These are phyloP conservation scores for Fusarium protoensiforme DNA, from an alignment of 2,329 filamentous ascomycete genomes.

Conservation along the genomic window DNA sequence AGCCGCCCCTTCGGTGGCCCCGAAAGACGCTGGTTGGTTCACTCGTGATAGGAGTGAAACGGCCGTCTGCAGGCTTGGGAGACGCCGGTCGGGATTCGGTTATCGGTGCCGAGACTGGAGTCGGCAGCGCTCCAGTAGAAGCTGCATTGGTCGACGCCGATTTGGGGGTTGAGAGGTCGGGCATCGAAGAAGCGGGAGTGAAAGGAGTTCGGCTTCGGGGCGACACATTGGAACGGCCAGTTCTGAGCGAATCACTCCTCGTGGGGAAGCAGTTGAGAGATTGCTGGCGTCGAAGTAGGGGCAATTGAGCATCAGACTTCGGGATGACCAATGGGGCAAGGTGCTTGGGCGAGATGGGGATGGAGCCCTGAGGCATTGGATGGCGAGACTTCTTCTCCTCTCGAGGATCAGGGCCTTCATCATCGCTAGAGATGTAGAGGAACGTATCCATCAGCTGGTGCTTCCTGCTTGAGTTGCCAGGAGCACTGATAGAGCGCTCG, in stretches of 20 bases:
- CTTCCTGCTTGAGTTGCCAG: conserved; percentile 61
- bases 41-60: conserved; percentile 38
- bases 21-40: conserved; percentile 16
- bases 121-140: conserved; percentile 56
- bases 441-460: conserved; percentile 45
- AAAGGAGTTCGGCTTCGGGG: conserved; percentile 57
- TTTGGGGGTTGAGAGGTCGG: conserved; percentile 55
- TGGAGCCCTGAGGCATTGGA: conserved; percentile 1
- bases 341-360: conserved; percentile 61
- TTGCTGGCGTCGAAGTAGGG: conserved; percentile 46
- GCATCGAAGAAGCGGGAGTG: conserved; percentile 48
- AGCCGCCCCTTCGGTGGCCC: conserved; percentile 64
- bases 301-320: conserved; percentile 27
- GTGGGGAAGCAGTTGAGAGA: conserved; percentile 60
- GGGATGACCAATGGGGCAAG: conserved; percentile 70
- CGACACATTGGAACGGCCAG: conserved; percentile 59
- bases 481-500: conserved; percentile 73
- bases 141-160: conserved; percentile 54
- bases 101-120: conserved; percentile 61
- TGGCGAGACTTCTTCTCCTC: conserved; percentile 37
- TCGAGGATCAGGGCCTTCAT: conserved; percentile 37
- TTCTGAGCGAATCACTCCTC: conserved; percentile 56
- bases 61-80: conserved; percentile 58
- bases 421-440: conserved; percentile 38
- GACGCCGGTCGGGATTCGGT: conserved; percentile 55